These are phyloP conservation scores for Insectozyma bohioensis DNA, from an alignment of 1,139 yeast genomes.

Conservation along the genomic window DNA sequence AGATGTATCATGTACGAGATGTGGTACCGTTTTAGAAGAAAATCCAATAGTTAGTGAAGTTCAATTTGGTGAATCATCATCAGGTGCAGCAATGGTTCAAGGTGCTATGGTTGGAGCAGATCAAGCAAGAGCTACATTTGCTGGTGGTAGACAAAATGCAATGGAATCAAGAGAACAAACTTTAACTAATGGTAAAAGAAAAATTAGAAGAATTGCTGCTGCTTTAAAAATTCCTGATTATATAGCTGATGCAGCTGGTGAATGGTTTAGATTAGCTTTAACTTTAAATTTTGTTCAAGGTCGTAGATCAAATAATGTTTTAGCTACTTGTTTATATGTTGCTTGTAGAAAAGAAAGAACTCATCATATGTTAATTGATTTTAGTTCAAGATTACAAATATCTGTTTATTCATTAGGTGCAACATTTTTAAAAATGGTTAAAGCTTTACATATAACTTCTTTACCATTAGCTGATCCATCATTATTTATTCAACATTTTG, in stretches of 20 bases:
- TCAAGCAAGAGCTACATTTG: constrained; percentile 72
- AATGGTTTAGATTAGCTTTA: constrained; percentile 85
- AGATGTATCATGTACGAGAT: constrained; percentile 72
- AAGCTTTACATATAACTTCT: constrained; percentile 68
- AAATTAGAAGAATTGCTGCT: constrained; percentile 76
- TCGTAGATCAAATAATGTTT: constrained; percentile 87
- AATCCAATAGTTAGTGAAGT: constrained; percentile 95
- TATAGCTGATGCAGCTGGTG: constrained; percentile 81
- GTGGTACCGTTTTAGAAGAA: constrained; percentile 90
- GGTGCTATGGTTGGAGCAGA: constrained; percentile 92
- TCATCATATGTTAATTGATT: constrained; percentile 93
- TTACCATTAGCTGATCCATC: constrained; percentile 94
- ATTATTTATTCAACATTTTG: constrained; percentile 89
- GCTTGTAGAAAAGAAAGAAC: constrained; percentile 92
- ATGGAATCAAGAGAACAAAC: constrained; percentile 90
- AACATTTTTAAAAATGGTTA: constrained; percentile 87
- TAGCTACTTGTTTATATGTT: constrained; percentile 90
- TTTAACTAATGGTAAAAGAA: constrained; percentile 71
- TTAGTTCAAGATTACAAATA: constrained; percentile 83
- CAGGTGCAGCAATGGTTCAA: constrained; percentile 94
- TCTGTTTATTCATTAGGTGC: constrained; percentile 95
- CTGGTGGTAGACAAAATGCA: constrained; percentile 63
- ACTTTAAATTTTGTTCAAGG: constrained; percentile 93
- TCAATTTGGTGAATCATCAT: constrained; percentile 85
- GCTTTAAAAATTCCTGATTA: constrained; percentile 80